Evolutionary conservation across 345 rosid species (phyloP).

Genomic region (Ricinus communis): DNA sequence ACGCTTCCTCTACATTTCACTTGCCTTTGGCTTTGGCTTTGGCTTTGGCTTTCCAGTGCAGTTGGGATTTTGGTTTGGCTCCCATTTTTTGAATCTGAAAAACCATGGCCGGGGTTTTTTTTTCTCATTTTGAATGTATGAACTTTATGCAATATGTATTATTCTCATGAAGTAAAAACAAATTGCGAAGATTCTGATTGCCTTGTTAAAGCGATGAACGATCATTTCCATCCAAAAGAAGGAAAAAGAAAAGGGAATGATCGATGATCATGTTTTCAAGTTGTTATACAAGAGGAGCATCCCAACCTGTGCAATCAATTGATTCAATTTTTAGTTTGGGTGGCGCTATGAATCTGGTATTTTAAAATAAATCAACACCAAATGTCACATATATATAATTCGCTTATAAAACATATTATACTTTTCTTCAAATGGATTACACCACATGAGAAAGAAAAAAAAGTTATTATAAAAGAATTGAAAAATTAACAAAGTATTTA

Average conservation of each 20-base stretch:
- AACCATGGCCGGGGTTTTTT: no score
- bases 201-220: not conserved
- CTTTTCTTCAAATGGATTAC: no score
- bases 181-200: conserved; percentile 4
- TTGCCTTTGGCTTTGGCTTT: not conserved
- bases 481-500: no score
- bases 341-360: no score
- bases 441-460: no score
- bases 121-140: not conserved
- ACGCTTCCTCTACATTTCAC: conserved; percentile 2
- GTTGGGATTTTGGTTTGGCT: no score
- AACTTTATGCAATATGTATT: not conserved
- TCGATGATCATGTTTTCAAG: conserved; percentile 1
- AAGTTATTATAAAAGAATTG: no score
- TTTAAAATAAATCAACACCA: no score
- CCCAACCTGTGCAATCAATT: no score
- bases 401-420: no score
- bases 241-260: not conserved
- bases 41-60: not conserved
- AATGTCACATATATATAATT: no score
- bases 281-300: not conserved
- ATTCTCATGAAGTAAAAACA: not conserved
- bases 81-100: conserved; percentile 11
- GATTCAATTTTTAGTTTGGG: not conserved
- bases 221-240: not conserved